Conservation (phyloP, 768 basidiomycete species). For the Russula griseocarnosa region DNA sequence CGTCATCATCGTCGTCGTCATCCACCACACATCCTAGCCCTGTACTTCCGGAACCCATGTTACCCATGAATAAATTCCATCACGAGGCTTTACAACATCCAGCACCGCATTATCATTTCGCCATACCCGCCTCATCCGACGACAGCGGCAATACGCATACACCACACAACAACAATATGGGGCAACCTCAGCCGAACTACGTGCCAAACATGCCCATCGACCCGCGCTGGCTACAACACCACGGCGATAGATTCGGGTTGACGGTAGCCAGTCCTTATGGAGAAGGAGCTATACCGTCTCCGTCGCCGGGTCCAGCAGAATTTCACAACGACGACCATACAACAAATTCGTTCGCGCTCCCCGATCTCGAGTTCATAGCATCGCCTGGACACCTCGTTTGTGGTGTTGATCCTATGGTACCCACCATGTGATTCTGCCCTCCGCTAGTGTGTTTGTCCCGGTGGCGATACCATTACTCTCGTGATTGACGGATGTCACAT, state of each 20-base stretch:
- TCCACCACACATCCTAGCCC: background rate
- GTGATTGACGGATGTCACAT: background rate
- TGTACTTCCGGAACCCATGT: background rate
- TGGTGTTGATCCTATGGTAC: slow-evolving; percentile 7
- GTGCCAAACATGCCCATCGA: slow-evolving; percentile 17
- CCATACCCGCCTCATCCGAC: background rate
- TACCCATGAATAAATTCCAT: background rate
- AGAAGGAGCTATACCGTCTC: background rate
- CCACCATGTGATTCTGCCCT: background rate
- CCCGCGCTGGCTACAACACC: slow-evolving; percentile 16
- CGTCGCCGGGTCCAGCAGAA: background rate
- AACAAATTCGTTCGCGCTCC: slow-evolving; percentile 1
- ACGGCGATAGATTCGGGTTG: background rate
- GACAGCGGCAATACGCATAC: background rate
- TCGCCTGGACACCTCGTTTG: slow-evolving; percentile 28
- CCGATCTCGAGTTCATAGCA: slow-evolving; percentile 36
- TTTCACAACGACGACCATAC: background rate
- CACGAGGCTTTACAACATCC: background rate
- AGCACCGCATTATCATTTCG: background rate
- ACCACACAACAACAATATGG: background rate
- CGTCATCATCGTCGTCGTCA: too few species aligned
- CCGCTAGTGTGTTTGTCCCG: slow-evolving; percentile 1
- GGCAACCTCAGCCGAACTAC: background rate
- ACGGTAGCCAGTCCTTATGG: background rate
- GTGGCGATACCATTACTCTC: slow-evolving; percentile 7